Evolutionary conservation across 2,329 filamentous ascomycete species (phyloP).

Genomic region (Ophiostoma ulmi): DNA sequence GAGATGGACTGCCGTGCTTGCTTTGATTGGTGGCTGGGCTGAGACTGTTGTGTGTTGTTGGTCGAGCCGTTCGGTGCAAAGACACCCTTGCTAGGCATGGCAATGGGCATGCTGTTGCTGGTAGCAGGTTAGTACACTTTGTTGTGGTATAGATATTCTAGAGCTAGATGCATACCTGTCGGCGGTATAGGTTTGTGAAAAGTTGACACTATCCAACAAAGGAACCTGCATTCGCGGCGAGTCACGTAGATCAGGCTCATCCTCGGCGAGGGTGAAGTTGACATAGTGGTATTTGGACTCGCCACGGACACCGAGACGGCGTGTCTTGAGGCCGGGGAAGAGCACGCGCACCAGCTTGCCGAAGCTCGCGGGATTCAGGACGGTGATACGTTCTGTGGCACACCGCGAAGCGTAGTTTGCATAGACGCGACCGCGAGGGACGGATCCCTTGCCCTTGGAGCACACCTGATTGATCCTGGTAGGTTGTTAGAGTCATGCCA

Average conservation of each 20-base stretch:
- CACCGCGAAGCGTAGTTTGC: constrained; percentile 91
- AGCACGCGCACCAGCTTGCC: constrained; percentile 95
- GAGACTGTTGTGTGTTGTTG: not conserved
- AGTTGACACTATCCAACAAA: constrained; percentile 45
- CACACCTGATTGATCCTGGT: constrained; percentile 68
- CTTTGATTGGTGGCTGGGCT: constrained; percentile 18
- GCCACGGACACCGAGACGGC: constrained; percentile 83
- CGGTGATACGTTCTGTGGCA: constrained; percentile 87
- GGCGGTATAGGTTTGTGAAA: constrained; percentile 42
- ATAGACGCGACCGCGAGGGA: constrained; percentile 88
- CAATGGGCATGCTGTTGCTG: constrained; percentile 14
- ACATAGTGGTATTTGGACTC: constrained; percentile 98
- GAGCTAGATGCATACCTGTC: constrained; percentile 38
- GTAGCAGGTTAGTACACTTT: not conserved
- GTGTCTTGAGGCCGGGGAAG: constrained; percentile 89
- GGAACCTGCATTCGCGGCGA: constrained; percentile 44
- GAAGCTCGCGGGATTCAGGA: constrained; percentile 94
- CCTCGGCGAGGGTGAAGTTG: constrained; percentile 58
- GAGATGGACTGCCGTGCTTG: constrained; percentile 17
- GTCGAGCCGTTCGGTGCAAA: constrained; percentile 10
- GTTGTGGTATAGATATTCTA: not conserved
- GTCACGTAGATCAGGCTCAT: constrained; percentile 47
- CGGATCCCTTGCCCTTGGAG: constrained; percentile 71
- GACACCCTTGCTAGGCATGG: constrained; percentile 18
- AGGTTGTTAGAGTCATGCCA: constrained; percentile 22